Conservation (phyloP, 1,284 basidiomycete species). For the Malassezia arunalokei region DNA sequence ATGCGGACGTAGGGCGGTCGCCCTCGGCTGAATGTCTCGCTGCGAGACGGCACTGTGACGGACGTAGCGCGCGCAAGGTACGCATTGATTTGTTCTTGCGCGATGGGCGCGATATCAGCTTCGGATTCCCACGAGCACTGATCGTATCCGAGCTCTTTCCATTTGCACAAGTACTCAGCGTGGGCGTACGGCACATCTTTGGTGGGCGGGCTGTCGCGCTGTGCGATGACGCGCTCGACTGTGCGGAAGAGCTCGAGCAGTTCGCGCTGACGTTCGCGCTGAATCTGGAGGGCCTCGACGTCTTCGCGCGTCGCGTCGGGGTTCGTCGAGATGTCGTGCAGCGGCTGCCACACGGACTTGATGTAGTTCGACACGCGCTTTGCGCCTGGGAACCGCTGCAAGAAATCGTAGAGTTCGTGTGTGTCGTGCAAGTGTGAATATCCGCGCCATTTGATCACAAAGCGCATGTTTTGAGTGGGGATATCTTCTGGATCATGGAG, state of each 20-base stretch:
- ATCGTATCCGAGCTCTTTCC: slow-evolving; percentile 85
- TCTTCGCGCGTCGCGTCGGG: slow-evolving; percentile 73
- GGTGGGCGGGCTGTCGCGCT: slow-evolving; percentile 57
- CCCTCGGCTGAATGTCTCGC: slow-evolving; percentile 58
- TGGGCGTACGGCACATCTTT: slow-evolving; percentile 53
- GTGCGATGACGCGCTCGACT: slow-evolving; percentile 79
- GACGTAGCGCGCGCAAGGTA: slow-evolving; percentile 68
- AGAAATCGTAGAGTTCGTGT: slow-evolving; percentile 86
- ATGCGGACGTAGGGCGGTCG: slow-evolving; percentile 78
- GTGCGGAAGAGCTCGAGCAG: slow-evolving; percentile 79
- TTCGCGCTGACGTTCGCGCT: slow-evolving; percentile 78
- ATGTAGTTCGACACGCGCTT: slow-evolving; percentile 99
- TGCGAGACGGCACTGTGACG: slow-evolving; percentile 75
- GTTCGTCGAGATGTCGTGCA: slow-evolving; percentile 59
- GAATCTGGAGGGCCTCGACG: slow-evolving; percentile 63
- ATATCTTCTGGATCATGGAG: slow-evolving; percentile 45
- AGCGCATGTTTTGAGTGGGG: slow-evolving; percentile 47
- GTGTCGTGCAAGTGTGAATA: slow-evolving; percentile 60
- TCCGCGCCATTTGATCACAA: slow-evolving; percentile 49
- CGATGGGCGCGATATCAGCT: slow-evolving; percentile 58
- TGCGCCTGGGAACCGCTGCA: slow-evolving; percentile 72
- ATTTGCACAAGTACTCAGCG: slow-evolving; percentile 92
- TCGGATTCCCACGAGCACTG: slow-evolving; percentile 85
- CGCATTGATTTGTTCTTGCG: slow-evolving; percentile 60
- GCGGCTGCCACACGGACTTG: slow-evolving; percentile 60